These are phyloP conservation scores for Chytriomyces sp. DNA, from an alignment of 192 early-diverging fungal species.

Conservation along the genomic window DNA sequence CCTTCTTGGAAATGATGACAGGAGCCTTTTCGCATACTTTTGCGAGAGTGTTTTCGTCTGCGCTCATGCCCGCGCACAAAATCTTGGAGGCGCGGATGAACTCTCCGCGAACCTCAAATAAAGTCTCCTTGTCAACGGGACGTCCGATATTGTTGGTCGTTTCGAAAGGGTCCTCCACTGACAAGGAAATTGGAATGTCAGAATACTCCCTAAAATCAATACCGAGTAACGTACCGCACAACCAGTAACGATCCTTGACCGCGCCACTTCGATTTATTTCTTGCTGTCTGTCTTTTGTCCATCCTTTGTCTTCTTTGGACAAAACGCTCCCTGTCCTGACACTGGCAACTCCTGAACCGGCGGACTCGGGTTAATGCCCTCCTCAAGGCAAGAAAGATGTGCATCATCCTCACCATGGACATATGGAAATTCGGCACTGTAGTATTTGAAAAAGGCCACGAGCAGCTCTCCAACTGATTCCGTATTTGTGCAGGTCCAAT, in stretches of 20 bases:
- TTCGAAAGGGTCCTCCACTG: conserved; percentile 46
- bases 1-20: conserved; percentile 23
- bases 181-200: background rate
- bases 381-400: background rate
- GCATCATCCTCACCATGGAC: conserved; percentile 25
- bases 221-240: conserved; percentile 28
- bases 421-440: conserved; percentile 38
- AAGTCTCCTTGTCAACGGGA: conserved; percentile 38
- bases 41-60: conserved; percentile 12
- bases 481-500: conserved; percentile 29
- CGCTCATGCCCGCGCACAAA: conserved; percentile 21
- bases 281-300: conserved; percentile 42
- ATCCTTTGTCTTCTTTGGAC: conserved; percentile 40
- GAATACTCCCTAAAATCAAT: background rate
- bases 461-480: conserved; percentile 38
- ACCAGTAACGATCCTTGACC: conserved; percentile 38
- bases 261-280: conserved; percentile 36
- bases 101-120: conserved; percentile 39
- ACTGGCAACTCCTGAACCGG: conserved; percentile 29
- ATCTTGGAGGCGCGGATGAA: conserved; percentile 37
- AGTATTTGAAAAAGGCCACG: conserved; percentile 45
- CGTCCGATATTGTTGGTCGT: conserved; percentile 34
- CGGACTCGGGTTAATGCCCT: background rate
- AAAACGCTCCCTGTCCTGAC: conserved; percentile 32
- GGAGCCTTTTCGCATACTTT: conserved; percentile 34